Conservation (phyloP, 257 asterid genomes). For the Petunia secreta region DNA sequence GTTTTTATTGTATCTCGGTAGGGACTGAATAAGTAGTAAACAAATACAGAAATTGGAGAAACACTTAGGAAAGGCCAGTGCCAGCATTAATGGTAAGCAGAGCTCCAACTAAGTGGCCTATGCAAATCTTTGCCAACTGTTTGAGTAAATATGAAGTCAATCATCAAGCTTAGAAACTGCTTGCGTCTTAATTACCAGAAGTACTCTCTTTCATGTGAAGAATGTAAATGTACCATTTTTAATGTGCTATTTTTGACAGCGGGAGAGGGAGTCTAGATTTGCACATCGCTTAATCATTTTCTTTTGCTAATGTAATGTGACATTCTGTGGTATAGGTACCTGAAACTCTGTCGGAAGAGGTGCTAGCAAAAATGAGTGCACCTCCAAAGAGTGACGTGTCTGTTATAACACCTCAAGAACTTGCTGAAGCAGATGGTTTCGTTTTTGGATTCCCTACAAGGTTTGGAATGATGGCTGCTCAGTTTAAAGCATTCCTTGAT, state of each 20-base stretch:
- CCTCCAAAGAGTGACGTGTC: constrained; percentile 74
- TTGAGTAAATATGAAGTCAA: not conserved
- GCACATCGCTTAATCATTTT: constrained; percentile 1
- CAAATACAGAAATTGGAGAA: not conserved
- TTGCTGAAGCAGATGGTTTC: constrained; percentile 76
- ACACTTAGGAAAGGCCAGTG: not conserved
- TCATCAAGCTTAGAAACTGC: constrained; percentile 7
- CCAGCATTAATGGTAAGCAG: not conserved
- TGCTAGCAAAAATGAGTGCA: constrained; percentile 78
- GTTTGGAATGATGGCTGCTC: constrained; percentile 90
- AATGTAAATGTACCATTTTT: not conserved
- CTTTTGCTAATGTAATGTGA: not conserved
- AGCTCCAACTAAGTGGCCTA: not conserved
- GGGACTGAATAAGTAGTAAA: not conserved
- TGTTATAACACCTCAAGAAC: constrained; percentile 57
- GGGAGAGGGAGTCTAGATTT: not conserved
- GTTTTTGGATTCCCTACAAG: constrained; percentile 84
- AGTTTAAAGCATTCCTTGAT: constrained; percentile 82
- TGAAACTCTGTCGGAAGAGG: constrained; percentile 68
- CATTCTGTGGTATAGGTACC: constrained; percentile 56
- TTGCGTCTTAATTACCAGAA: not conserved
- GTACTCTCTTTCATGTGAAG: not conserved
- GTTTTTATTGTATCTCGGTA: not conserved
- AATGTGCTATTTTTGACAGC: not conserved
- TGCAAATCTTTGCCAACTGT: not conserved